Evolutionary conservation across 495 filamentous ascomycete species (phyloP).

Genomic region (Hypoxylon rickii): DNA sequence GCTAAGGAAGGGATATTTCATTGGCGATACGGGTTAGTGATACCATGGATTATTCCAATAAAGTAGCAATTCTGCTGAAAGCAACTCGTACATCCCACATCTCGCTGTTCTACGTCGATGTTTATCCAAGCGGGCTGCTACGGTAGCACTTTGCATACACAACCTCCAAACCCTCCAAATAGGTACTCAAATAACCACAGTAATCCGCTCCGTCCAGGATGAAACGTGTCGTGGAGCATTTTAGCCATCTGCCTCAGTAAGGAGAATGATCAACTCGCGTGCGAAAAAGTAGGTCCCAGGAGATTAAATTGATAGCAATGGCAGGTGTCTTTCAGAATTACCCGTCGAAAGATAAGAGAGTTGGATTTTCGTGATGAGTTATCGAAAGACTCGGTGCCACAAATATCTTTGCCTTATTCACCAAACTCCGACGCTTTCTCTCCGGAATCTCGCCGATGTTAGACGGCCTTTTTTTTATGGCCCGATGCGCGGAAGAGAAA

Average conservation of each 20-base stretch:
- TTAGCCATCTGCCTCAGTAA: conserved; percentile 26
- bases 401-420: too few species aligned
- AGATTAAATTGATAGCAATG: conserved; percentile 17
- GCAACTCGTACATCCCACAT: conserved; percentile 1
- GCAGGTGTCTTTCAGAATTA: conserved; percentile 6
- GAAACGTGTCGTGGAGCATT: conserved; percentile 17
- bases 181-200: conserved; percentile 14
- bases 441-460: neutral
- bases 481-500: neutral
- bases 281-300: conserved; percentile 10
- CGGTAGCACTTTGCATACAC: conserved; percentile 18
- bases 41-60: conserved; percentile 9
- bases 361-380: too few species aligned
- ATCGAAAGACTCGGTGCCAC: too few species aligned
- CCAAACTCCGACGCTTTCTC: too few species aligned
- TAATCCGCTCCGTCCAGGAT: conserved; percentile 7
- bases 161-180: neutral
- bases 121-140: conserved; percentile 34
- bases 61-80: neutral
- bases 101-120: conserved; percentile 3
- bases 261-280: conserved; percentile 11
- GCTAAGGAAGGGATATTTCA: too few species aligned
- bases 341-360: conserved; percentile 16
- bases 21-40: conserved; percentile 2
- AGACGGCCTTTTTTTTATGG: neutral